A percentile compares a stretch with the other conserved stretches of the same genome.
Evolutionary conservation across 1,139 yeast species (phyloP).

Genomic region (Ogataea hybrid): DNA sequence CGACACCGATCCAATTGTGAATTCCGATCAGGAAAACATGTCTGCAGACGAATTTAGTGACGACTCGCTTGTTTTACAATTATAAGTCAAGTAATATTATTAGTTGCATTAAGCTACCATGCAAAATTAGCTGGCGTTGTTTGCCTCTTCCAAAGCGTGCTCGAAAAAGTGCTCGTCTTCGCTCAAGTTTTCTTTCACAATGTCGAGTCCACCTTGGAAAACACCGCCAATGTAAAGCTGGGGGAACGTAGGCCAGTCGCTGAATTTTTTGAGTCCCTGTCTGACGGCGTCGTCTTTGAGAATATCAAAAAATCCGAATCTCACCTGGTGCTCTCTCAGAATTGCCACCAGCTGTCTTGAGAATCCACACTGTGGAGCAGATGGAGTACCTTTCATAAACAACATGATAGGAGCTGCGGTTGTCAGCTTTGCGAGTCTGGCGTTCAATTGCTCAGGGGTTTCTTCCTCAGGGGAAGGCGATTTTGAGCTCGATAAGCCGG

Average conservation of each 20-base stretch:
- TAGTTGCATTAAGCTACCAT: background rate
- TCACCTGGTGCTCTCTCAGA: slow-evolving; percentile 86
- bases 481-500: background rate
- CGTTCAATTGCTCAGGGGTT: slow-evolving; percentile 76
- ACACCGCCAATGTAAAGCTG: slow-evolving; percentile 91
- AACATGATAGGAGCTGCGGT: slow-evolving; percentile 97
- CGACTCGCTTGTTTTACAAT: slow-evolving; percentile 22
- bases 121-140: slow-evolving; percentile 15
- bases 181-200: slow-evolving; percentile 83
- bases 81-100: slow-evolving; percentile 12
- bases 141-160: slow-evolving; percentile 43
- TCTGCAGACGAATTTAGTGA: slow-evolving; percentile 26
- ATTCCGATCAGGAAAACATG: slow-evolving; percentile 21
- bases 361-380: slow-evolving; percentile 96
- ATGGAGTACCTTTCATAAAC: slow-evolving; percentile 98
- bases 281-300: slow-evolving; percentile 91
- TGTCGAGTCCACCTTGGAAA: slow-evolving; percentile 96
- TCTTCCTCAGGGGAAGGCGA: slow-evolving; percentile 47
- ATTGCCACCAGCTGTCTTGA: slow-evolving; percentile 93
- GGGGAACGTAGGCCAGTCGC: slow-evolving; percentile 99
- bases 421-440: slow-evolving; percentile 76
- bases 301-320: slow-evolving; percentile 95
- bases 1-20: slow-evolving; percentile 29
- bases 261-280: slow-evolving; percentile 82
- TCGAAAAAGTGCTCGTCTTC: slow-evolving; percentile 89